Evolutionary conservation across 805 yeast species (phyloP), one percentile per base, ranked within the genome.

Genomic region (Ogataea ganodermae): DNA sequence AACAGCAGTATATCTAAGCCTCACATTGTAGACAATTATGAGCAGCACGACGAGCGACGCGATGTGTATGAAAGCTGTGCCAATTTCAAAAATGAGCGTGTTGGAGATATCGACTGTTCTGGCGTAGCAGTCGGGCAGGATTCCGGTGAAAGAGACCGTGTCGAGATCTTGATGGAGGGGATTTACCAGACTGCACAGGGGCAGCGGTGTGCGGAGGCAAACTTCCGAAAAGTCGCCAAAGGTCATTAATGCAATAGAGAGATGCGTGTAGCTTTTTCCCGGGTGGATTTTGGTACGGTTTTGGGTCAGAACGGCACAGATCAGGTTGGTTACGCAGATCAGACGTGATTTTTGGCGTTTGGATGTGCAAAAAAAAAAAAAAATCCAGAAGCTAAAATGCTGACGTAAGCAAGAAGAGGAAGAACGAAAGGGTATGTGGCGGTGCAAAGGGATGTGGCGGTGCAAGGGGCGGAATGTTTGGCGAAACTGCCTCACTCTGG

Each of bases 1-100:
- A 49, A 94, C 91, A 10, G 98, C 97, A 0, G 99, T 94, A 63
- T 88, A 91, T 71, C 92, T 89, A 49, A 84, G 73, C 62, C 91
- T 75, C 36, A 91, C 81, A 57, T 86, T 84, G 71, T 83, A 87
- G 10, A 90, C 73, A 46, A 91, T 86, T 57, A 89, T 76, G 42
- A 84, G 71, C 30, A 86, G 53, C 35, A 89, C 76, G 6, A 78
- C 68, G 27, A 94, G 68, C 0, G 89, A 81, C 1, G 86, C 89
- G 44, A 92, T 81, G 61, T 91, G 89, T 17, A 90, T 79, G 62
- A 92, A 86, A 6, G 96, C 89, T 52, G 84, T 86, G 23, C 97
- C 97, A 12, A 89, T 74, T 63, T 89, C 89, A 69, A 90, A 92
- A 17, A 92, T 88, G 70, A 89, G 76, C 1, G 98, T 92, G 68